Base-by-base conservation (phyloP, 1,139 yeast species). In the Geotrichum aggregatum region DNA sequence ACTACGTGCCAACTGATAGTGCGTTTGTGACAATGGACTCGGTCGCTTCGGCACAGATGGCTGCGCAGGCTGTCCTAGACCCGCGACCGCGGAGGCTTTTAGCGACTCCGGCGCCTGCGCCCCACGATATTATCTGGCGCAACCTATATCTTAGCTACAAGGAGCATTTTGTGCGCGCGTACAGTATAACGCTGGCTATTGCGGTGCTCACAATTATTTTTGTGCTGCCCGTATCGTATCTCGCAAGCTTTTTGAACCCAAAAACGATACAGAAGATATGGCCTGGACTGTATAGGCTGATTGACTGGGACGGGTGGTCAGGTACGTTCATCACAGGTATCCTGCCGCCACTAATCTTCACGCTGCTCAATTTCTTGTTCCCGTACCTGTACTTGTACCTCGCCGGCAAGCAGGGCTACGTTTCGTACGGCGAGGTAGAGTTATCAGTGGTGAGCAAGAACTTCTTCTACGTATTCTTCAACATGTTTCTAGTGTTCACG, bases 11-110 rank as follows among this genome's bases (percentile, higher is more conserved):
- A 14, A 71, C 74, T 7, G 72, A 74, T 16, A 71, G 75, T 11
- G 95, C 96, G 0, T 87, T 87, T 67, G 79, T 87, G 21, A 87
- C 95, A 1, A 83, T 87, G 92, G 84, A 83, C 57, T 77, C 87
- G 1, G 95, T 87, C 7, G 87, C 94, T 0, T 82, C 84, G 61
- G 95, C 96, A 1, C 96, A 87, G 65, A 81, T 87, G 84, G 82
- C 88, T 7, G 95, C 96, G 0, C 96, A 88, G 65, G 87, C 95
- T 0, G 86, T 87, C 0, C 71, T 87, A 49, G 94, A 88, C 58
- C 95, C 96, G 0, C 77, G 82, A 52, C 84, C 87, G 1, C 78
- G 83, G 63, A 83, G 84, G 52, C 71, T 87, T 44, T 82, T 86
- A 44, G 84, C 94, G 7, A 76, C 74, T 46, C 72, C 87, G 47